These are phyloP conservation scores for Huntiella decipiens DNA, from an alignment of 2,329 filamentous ascomycete species.

Conservation along the genomic window DNA sequence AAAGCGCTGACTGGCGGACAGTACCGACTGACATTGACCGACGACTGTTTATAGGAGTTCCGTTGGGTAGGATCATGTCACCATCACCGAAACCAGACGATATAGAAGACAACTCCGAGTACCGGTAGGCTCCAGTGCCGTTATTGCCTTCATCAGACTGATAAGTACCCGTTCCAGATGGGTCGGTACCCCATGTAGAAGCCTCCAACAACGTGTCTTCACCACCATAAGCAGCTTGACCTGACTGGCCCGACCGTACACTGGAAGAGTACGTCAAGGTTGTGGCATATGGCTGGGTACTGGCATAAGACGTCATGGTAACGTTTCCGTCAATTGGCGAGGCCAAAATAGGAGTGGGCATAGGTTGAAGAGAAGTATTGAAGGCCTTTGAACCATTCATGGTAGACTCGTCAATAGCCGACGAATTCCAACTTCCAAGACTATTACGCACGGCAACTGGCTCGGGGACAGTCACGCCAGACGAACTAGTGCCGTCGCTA, in stretches of 20 bases:
- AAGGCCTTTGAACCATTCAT: not conserved
- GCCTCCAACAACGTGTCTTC: constrained; percentile 7
- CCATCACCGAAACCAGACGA: constrained; percentile 47
- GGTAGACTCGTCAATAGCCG: not conserved
- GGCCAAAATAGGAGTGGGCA: not conserved
- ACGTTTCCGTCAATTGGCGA: not conserved
- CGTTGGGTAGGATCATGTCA: constrained; percentile 29
- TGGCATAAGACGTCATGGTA: not conserved
- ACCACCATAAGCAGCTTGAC: constrained; percentile 7
- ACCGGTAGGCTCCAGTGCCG: constrained; percentile 6
- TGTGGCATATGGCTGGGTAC: constrained; percentile 5
- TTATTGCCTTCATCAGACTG: not conserved
- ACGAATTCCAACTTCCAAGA: constrained; percentile 1
- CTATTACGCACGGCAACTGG: no score
- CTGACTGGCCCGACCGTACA: constrained; percentile 4
- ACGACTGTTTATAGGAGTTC: not conserved
- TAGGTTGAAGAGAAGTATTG: constrained; percentile 2
- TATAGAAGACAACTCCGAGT: constrained; percentile 32
- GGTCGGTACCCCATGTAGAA: not conserved
- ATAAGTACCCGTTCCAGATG: not conserved
- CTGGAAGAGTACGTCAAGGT: constrained; percentile 6
- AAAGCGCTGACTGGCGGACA: not conserved
- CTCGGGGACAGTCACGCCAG: no score
- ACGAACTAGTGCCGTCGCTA: no score
- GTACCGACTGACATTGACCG: not conserved